Evolutionary conservation across 805 yeast genomes (phyloP), one percentile per base, ranked within the genome.

Genomic region (Metschnikowia bowlesiae): DNA sequence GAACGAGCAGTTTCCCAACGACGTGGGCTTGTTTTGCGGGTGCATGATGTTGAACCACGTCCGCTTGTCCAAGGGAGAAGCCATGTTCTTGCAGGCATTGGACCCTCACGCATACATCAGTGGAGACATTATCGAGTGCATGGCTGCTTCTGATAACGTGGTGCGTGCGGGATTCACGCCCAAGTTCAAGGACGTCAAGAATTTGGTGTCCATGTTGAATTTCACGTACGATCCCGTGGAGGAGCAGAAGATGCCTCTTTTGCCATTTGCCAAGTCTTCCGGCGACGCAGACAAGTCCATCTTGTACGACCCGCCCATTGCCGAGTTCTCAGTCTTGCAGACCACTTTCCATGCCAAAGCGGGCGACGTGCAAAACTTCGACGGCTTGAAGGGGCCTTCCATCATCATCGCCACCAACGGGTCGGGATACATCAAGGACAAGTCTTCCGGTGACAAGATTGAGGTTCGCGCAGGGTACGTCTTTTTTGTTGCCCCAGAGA

Each of bases 111-210:
- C 99, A 33, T 94, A 94, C 71, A 92, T 94, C 54, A 79, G 85
- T 49, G 99, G 99, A 58, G 98, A 94, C 69, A 94, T 94, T 59
- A 91, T 94, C 64, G 99, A 94, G 75, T 94, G 99, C 76, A 94
- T 94, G 99, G 99, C 99, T 39, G 97, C 99, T 8, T 85, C 95
- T 38, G 99, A 94, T 69, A 94, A 94, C 63, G 99, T 94, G 51
- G 97, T 94, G 45, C 83, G 99, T 69, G 96, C 97, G 4, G 99
- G 99, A 11, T 94, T 94, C 77, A 94, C 99, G n/a, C 99, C 99
- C 54, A 94, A 94, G 70, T 94, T 92, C 76, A 94, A 92, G 73
- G 99, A 94, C 69, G 98, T 94, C 53, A 71, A 83, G 52, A 89
- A 87, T 62, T 81, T 94, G 64, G 97, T 94, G 40, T 82, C 80